Percentiles rank a stretch among this genome's conserved stretches.
These are phyloP conservation scores for Chrysoporthe deuterocubensis DNA, from an alignment of 2,329 filamentous ascomycete species.

Conservation along the genomic window DNA sequence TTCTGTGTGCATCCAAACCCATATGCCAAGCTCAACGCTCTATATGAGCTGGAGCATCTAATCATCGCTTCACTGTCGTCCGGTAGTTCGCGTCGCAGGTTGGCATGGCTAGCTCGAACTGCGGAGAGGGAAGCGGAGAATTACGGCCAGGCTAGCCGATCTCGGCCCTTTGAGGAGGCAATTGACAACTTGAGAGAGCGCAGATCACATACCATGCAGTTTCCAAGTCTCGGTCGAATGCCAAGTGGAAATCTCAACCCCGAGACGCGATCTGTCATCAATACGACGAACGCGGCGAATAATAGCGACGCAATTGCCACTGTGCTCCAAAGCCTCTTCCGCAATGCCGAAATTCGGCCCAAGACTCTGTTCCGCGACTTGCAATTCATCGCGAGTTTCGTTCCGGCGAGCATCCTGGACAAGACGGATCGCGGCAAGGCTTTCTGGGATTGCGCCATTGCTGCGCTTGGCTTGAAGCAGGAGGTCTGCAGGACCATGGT, in stretches of 20 bases:
- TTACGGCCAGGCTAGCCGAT: conserved; percentile 36
- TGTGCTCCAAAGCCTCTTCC: conserved; percentile 69
- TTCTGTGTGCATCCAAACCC: conserved; percentile 92
- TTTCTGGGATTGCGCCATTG: conserved; percentile 88
- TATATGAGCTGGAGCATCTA: conserved; percentile 82
- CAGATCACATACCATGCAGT: conserved; percentile 60
- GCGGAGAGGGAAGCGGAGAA: conserved; percentile 31
- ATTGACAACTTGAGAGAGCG: conserved; percentile 73
- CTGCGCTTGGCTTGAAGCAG: conserved; percentile 85
- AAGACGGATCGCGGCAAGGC: conserved; percentile 71
- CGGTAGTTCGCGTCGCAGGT: conserved; percentile 46
- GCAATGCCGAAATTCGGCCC: conserved; percentile 70
- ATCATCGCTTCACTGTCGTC: conserved; percentile 75
- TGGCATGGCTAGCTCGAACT: conserved; percentile 42
- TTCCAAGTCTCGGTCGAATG: conserved; percentile 36
- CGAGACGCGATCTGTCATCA: conserved; percentile 53
- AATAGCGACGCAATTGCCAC: conserved; percentile 69
- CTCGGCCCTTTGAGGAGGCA: conserved; percentile 63
- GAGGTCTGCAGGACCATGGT: conserved; percentile 83
- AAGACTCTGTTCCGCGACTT: conserved; percentile 81
- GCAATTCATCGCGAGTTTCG: conserved; percentile 73
- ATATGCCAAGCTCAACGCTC: conserved; percentile 78
- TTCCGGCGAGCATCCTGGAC: conserved; percentile 64
- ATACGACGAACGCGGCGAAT: conserved; percentile 46
- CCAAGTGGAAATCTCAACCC: conserved; percentile 37